Conservation (phyloP, 768 basidiomycete species). For the Rhizopogon vulgaris region DNA sequence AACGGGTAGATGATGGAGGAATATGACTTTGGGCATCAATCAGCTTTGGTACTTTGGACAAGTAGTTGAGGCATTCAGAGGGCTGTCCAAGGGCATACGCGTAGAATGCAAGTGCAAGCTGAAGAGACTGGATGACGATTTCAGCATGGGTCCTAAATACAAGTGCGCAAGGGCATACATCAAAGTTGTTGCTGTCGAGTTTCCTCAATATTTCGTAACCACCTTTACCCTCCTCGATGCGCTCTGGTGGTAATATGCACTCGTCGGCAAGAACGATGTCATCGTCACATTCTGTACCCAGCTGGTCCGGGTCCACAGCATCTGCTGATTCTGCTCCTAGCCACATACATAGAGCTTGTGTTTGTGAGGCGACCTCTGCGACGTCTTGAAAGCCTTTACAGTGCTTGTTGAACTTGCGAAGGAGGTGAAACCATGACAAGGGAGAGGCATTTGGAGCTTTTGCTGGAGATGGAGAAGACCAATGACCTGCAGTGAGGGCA, state of each 20-base stretch:
- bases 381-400: conserved; percentile 55
- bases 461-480: conserved; percentile 58
- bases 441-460: conserved; percentile 45
- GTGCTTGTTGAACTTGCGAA: conserved; percentile 87
- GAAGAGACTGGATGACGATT: conserved; percentile 45
- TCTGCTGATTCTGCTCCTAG: conserved; percentile 43
- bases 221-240: conserved; percentile 48
- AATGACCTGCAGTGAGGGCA: conserved; percentile 68
- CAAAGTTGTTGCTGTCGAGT: conserved; percentile 43
- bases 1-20: conserved; percentile 37
- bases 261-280: conserved; percentile 41
- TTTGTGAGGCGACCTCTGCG: conserved; percentile 62
- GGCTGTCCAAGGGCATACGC: conserved; percentile 71
- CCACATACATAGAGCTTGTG: conserved; percentile 55
- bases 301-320: conserved; percentile 50
- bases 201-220: conserved; percentile 51
- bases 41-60: conserved; percentile 50
- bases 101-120: conserved; percentile 70
- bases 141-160: not conserved
- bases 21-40: conserved; percentile 49
- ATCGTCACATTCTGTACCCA: conserved; percentile 36
- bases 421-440: conserved; percentile 70
- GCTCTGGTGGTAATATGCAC: conserved; percentile 48
- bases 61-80: conserved; percentile 53
- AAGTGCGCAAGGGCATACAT: conserved; percentile 40